Evolutionary conservation across 306 rosid genomes (phyloP).

Genomic region (Quercus bicolor): DNA sequence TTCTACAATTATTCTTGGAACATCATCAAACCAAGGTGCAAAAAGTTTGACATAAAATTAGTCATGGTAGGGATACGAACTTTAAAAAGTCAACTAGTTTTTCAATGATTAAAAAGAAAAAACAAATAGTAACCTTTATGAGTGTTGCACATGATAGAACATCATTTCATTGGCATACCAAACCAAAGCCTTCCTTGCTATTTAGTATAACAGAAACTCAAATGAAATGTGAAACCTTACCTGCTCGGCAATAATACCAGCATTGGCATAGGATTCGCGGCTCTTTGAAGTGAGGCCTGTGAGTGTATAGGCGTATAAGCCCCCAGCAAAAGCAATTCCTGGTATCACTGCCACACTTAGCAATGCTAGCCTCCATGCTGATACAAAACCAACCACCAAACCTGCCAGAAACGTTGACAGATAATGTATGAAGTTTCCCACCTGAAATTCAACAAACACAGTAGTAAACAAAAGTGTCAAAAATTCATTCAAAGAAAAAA

Average conservation of each 20-base stretch:
- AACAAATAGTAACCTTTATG: constrained; percentile 17
- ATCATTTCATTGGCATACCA: constrained; percentile 30
- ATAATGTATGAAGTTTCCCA: constrained; percentile 97
- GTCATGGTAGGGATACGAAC: neutral
- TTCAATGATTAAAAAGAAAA: constrained; percentile 20
- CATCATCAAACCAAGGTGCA: no score
- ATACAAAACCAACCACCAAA: constrained; percentile 93
- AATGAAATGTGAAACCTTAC: constrained; percentile 26
- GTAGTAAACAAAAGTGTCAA: neutral
- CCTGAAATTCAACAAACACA: constrained; percentile 40
- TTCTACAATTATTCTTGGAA: no score
- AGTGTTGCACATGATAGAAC: constrained; percentile 33
- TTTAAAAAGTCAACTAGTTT: constrained; percentile 11
- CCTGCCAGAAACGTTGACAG: constrained; percentile 97
- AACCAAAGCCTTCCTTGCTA: neutral
- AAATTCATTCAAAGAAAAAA: neutral
- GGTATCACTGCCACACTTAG: constrained; percentile 97
- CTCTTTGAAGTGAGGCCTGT: constrained; percentile 97
- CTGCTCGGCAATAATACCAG: constrained; percentile 95
- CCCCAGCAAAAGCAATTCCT: constrained; percentile 97
- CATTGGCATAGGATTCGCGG: constrained; percentile 92
- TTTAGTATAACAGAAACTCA: no score
- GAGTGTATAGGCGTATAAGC: constrained; percentile 94
- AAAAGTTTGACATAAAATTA: neutral
- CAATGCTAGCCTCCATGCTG: constrained; percentile 96